Evolutionary conservation across 306 rosid species (phyloP).

Genomic region (Quercus variabilis): DNA sequence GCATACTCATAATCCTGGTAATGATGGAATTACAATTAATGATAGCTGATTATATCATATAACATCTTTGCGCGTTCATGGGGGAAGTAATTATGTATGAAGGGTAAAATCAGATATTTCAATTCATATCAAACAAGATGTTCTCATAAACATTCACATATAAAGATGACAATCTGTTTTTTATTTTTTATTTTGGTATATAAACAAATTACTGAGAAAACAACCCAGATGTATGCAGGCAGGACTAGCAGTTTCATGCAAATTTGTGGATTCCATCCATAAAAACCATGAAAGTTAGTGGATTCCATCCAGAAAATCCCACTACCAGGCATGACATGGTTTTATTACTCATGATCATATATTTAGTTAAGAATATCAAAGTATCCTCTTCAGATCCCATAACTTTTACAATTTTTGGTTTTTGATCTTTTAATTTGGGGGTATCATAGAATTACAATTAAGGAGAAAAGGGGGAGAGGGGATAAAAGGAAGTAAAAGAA

Average conservation of each 20-base stretch:
- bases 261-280: not conserved
- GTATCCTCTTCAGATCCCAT: not conserved
- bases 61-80: not conserved
- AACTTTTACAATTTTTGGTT: not conserved
- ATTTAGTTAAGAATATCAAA: not conserved
- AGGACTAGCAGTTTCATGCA: not conserved
- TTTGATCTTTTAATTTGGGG: not conserved
- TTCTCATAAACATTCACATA: not conserved
- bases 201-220: not conserved
- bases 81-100: not conserved
- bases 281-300: too few relatives aligned
- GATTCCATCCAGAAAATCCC: not conserved
- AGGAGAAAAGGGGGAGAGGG: not conserved
- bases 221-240: not conserved
- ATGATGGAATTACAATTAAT: not conserved
- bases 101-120: not conserved
- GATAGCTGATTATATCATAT: not conserved
- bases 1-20: constrained; percentile 83
- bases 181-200: not conserved
- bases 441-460: not conserved
- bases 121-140: not conserved
- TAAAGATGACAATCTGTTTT: not conserved
- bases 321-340: not conserved
- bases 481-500: not conserved
- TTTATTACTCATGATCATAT: not conserved